Evolutionary conservation across 148 eudicot species (phyloP).

Genomic region (Cornus kousa): DNA sequence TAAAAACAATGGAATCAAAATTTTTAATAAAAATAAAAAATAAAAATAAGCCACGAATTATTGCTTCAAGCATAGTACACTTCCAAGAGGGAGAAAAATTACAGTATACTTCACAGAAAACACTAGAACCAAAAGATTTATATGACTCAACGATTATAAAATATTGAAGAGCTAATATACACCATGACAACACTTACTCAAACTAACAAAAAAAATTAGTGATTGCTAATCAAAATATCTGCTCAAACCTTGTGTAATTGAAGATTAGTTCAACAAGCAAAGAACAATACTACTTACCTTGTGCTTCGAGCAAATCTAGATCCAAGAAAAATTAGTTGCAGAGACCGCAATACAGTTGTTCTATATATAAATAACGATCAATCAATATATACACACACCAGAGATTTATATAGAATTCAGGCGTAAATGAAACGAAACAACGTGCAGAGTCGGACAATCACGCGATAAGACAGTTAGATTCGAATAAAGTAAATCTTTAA

Average conservation of each 20-base stretch:
- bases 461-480: conserved; percentile 14
- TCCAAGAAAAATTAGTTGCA: conserved; percentile 20
- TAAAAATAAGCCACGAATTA: background rate
- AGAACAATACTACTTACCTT: conserved; percentile 21
- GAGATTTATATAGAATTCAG: background rate
- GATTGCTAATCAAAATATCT: conserved; percentile 1
- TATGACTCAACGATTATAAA: too few relatives aligned
- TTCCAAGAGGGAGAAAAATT: too few relatives aligned
- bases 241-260: background rate
- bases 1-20: too few relatives aligned
- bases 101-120: too few relatives aligned
- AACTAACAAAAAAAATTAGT: background rate
- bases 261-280: conserved; percentile 2
- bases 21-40: too few relatives aligned
- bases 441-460: conserved; percentile 16
- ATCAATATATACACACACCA: background rate
- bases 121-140: too few relatives aligned
- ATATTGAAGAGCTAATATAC: too few relatives aligned
- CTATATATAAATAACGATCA: background rate
- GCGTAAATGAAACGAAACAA: conserved; percentile 8
- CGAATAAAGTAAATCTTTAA: conserved; percentile 7
- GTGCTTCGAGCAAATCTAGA: conserved; percentile 26
- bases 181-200: too few relatives aligned
- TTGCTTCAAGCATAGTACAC: background rate
- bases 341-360: conserved; percentile 11